phyloP scores from a whole-genome alignment of 108 stramenopile genomes.

The Fragilariopsis cylindrus region DNA sequence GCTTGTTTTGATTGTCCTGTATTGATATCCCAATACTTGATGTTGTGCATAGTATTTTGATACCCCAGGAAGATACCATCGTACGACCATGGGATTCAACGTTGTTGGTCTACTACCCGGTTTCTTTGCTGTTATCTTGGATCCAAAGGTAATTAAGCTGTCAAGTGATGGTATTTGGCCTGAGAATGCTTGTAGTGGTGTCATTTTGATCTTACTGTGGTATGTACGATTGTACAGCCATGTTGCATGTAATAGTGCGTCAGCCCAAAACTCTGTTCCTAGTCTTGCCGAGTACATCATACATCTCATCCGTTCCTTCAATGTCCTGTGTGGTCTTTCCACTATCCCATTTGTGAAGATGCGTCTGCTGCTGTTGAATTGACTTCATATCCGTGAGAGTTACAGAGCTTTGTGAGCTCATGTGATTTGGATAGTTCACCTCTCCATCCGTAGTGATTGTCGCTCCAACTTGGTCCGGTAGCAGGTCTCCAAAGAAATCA shows the following conservation, averaged over 20 bases:
- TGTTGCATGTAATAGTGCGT: constrained; percentile 15
- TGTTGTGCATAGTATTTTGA: constrained; percentile 3
- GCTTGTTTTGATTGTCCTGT: background rate
- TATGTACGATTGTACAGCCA: constrained; percentile 24
- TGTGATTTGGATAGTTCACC: constrained; percentile 9
- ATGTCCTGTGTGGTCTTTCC: constrained; percentile 16
- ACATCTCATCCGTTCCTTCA: constrained; percentile 9
- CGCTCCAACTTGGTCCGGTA: background rate
- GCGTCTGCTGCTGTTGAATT: constrained; percentile 14
- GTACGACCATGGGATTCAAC: background rate
- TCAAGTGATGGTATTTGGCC: constrained; percentile 1
- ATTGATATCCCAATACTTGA: constrained; percentile 10
- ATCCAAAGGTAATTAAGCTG: constrained; percentile 14
- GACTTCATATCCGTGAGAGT: background rate
- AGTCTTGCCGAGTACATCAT: constrained; percentile 20
- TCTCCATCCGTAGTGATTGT: background rate
- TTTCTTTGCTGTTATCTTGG: constrained; percentile 7
- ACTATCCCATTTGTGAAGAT: constrained; percentile 22
- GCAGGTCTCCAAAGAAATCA: background rate
- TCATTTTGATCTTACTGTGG: background rate
- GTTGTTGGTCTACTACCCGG: background rate
- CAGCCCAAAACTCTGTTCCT: constrained; percentile 6
- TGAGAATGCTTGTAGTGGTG: constrained; percentile 12
- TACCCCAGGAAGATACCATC: constrained; percentile 25
- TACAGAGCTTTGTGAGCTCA: background rate